Conservation (phyloP, 2,329 filamentous ascomycete species). For the Sarocladium brachiariae region DNA sequence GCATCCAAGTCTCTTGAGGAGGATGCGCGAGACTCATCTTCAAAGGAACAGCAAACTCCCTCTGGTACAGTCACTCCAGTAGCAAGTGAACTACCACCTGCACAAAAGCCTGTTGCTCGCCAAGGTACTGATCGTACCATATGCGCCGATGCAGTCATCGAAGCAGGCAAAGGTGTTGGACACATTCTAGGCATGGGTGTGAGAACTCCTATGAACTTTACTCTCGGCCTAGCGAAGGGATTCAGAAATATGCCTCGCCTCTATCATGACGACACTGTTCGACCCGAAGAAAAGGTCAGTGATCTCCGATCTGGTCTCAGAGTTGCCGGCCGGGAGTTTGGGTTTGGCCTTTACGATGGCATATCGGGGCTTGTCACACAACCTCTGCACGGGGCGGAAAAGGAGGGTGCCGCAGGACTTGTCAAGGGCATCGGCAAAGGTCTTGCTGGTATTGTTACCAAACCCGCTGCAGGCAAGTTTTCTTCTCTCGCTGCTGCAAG, state of each 20-base stretch:
- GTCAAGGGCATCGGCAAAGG: conserved; percentile 78
- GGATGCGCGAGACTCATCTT: conserved; percentile 4
- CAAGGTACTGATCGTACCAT: background rate
- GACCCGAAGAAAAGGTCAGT: conserved; percentile 72
- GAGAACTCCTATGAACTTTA: conserved; percentile 79
- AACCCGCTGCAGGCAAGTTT: conserved; percentile 66
- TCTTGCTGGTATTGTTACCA: conserved; percentile 72
- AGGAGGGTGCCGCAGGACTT: conserved; percentile 50
- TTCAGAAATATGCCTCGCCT: conserved; percentile 83
- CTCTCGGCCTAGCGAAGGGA: conserved; percentile 72
- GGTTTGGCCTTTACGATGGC: conserved; percentile 72
- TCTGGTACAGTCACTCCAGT: conserved; percentile 20
- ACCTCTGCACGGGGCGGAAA: conserved; percentile 54
- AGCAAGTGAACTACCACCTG: background rate
- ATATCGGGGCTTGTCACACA: conserved; percentile 76
- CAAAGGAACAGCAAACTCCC: conserved; percentile 1
- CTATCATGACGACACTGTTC: conserved; percentile 77
- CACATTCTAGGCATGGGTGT: conserved; percentile 70
- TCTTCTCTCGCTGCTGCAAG: background rate
- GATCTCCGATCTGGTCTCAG: conserved; percentile 68
- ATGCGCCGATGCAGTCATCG: conserved; percentile 52
- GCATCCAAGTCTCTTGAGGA: background rate
- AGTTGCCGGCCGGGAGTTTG: conserved; percentile 73
- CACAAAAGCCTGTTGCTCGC: background rate
- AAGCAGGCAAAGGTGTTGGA: conserved; percentile 59